Evolutionary conservation across 345 rosid genomes (phyloP).

Genomic region (Lepidium didymum): DNA sequence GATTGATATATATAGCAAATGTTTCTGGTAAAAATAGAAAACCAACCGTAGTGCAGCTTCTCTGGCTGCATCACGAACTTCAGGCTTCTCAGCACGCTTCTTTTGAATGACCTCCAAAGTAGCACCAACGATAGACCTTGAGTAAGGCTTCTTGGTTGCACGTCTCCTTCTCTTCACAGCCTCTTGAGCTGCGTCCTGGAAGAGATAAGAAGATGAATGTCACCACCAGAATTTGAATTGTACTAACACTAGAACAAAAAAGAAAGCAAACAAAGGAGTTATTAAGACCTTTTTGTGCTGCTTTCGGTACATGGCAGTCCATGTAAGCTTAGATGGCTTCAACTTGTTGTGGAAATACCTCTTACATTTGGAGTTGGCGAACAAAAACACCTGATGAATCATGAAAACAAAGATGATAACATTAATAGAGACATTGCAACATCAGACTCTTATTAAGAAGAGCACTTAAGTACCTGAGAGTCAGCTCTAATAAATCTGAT

Average conservation of each 20-base stretch:
- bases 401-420: neutral
- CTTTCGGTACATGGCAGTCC: slow-evolving; percentile 82
- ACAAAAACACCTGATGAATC: slow-evolving; percentile 55
- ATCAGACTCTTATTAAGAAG: neutral
- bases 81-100: slow-evolving; percentile 70
- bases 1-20: neutral
- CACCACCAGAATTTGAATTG: neutral
- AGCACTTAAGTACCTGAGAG: slow-evolving; percentile 45
- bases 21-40: neutral
- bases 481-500: slow-evolving; percentile 63
- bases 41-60: slow-evolving; percentile 62
- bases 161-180: slow-evolving; percentile 63
- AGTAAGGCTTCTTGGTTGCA: slow-evolving; percentile 63
- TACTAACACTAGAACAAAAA: neutral
- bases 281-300: slow-evolving; percentile 62
- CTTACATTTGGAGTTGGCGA: slow-evolving; percentile 67
- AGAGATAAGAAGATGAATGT: neutral
- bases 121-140: slow-evolving; percentile 70
- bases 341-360: slow-evolving; percentile 69
- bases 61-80: slow-evolving; percentile 75
- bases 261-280: neutral
- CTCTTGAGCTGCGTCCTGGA: slow-evolving; percentile 61
- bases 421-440: neutral
- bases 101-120: slow-evolving; percentile 67
- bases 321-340: slow-evolving; percentile 76